Conservation (phyloP, 169 alveolate genomes). For the Amoebophrya sp. region DNA sequence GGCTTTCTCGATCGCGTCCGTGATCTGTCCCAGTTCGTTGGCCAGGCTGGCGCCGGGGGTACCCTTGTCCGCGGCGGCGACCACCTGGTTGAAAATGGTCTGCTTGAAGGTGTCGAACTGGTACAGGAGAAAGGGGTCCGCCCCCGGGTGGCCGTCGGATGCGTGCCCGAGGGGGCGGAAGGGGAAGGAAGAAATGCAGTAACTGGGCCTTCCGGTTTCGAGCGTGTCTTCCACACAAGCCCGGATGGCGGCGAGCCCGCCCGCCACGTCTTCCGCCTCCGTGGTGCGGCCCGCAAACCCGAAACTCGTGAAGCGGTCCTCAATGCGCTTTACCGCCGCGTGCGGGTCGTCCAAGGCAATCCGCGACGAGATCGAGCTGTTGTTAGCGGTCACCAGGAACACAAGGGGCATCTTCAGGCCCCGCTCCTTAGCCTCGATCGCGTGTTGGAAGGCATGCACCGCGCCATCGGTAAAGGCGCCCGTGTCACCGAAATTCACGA, state of each 20-base stretch:
- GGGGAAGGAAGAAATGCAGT: neutral
- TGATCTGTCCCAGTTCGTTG: neutral
- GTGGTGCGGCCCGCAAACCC: neutral
- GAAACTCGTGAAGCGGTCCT: neutral
- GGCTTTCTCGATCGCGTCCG: neutral
- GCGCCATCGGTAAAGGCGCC: neutral
- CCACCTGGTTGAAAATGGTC: neutral
- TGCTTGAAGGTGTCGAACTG: neutral
- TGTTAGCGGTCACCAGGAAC: neutral
- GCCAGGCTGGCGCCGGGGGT: neutral
- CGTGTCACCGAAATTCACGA: neutral
- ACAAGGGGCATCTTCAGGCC: neutral
- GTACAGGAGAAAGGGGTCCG: neutral
- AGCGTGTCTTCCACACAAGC: neutral
- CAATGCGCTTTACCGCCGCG: neutral
- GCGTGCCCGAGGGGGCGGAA: slow-evolving; percentile 10
- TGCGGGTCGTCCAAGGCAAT: neutral
- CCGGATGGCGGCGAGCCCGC: neutral
- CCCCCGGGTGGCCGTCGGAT: neutral
- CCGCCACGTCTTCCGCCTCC: slow-evolving; percentile 20
- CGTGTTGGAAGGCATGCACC: neutral
- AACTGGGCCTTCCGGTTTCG: neutral
- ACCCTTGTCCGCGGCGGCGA: neutral
- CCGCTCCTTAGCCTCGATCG: neutral
- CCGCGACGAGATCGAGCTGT: neutral